These are phyloP conservation scores for Gossypium bickii DNA, from an alignment of 345 rosid genomes.

Conservation along the genomic window DNA sequence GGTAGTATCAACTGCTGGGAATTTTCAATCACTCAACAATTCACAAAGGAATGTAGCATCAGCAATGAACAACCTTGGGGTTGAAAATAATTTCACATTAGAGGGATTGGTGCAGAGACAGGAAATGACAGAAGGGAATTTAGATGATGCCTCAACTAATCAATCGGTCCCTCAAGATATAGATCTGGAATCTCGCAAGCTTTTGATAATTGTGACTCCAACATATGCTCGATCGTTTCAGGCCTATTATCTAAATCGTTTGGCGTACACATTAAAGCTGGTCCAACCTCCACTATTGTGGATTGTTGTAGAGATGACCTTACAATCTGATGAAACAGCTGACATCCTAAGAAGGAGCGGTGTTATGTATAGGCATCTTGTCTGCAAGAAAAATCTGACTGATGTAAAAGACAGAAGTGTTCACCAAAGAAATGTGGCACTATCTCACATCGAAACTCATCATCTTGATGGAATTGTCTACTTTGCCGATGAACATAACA, in stretches of 20 bases:
- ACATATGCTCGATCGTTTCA: slow-evolving; percentile 37
- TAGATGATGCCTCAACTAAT: slow-evolving; percentile 10
- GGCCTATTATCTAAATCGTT: slow-evolving; percentile 45
- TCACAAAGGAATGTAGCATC: slow-evolving; percentile 18
- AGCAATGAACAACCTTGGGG: background rate
- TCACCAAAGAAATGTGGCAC: slow-evolving; percentile 58
- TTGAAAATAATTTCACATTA: slow-evolving; percentile 17
- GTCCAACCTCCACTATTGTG: slow-evolving; percentile 56
- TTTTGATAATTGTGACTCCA: slow-evolving; percentile 57
- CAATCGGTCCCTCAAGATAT: slow-evolving; percentile 23
- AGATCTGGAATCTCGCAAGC: slow-evolving; percentile 27
- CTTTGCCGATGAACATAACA: slow-evolving; percentile 48
- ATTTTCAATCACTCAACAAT: slow-evolving; percentile 17
- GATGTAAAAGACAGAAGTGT: slow-evolving; percentile 36
- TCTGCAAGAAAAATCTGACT: slow-evolving; percentile 48
- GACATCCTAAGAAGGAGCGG: slow-evolving; percentile 49
- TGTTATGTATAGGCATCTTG: slow-evolving; percentile 58
- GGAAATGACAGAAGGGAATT: slow-evolving; percentile 7
- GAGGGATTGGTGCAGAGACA: slow-evolving; percentile 21
- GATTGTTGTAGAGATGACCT: slow-evolving; percentile 61
- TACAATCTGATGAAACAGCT: slow-evolving; percentile 56
- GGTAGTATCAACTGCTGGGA: slow-evolving; percentile 25
- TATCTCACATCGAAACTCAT: slow-evolving; percentile 61
- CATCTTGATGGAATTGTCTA: slow-evolving; percentile 55
- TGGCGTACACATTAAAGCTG: slow-evolving; percentile 43